A percentile compares a stretch with the other conserved stretches of the same genome.
phyloP scores from a whole-genome alignment of 768 basidiomycete genomes.

The Suillus occidentalis region DNA sequence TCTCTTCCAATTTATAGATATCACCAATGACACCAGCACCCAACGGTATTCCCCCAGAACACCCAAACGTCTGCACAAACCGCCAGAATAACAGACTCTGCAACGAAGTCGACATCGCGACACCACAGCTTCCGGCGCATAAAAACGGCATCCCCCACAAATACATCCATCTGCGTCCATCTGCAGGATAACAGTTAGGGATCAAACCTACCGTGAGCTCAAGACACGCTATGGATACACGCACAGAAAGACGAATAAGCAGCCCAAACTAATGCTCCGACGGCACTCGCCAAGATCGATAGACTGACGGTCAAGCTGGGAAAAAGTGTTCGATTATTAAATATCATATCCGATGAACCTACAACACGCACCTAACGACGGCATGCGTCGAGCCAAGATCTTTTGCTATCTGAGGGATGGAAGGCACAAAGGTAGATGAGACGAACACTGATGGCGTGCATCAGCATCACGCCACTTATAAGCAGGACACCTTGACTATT shows the following conservation, averaged over 20 bases:
- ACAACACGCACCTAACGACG: constrained; percentile 49
- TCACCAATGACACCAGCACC: constrained; percentile 65
- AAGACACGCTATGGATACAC: constrained; percentile 17
- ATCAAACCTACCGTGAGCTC: background rate
- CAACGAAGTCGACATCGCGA: constrained; percentile 46
- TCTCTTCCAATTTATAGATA: constrained; percentile 63
- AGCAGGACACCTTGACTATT: background rate
- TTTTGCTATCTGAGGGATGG: constrained; percentile 68
- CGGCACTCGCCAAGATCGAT: constrained; percentile 43
- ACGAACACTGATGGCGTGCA: constrained; percentile 54
- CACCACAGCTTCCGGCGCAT: constrained; percentile 58
- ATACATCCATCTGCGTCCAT: constrained; percentile 66
- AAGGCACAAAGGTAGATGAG: constrained; percentile 68
- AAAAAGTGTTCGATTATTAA: background rate
- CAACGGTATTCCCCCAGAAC: constrained; percentile 53
- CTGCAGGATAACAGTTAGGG: constrained; percentile 31
- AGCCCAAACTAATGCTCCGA: constrained; percentile 53
- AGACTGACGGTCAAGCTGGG: constrained; percentile 51
- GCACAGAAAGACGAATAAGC: constrained; percentile 51
- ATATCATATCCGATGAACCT: background rate
- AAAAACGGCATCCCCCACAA: constrained; percentile 59
- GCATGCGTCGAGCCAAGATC: constrained; percentile 60
- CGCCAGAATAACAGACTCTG: constrained; percentile 57
- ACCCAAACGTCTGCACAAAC: constrained; percentile 65
- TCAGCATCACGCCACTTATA: background rate